Conservation (phyloP, 495 filamentous ascomycete genomes). For the Neurospora sp. region DNA sequence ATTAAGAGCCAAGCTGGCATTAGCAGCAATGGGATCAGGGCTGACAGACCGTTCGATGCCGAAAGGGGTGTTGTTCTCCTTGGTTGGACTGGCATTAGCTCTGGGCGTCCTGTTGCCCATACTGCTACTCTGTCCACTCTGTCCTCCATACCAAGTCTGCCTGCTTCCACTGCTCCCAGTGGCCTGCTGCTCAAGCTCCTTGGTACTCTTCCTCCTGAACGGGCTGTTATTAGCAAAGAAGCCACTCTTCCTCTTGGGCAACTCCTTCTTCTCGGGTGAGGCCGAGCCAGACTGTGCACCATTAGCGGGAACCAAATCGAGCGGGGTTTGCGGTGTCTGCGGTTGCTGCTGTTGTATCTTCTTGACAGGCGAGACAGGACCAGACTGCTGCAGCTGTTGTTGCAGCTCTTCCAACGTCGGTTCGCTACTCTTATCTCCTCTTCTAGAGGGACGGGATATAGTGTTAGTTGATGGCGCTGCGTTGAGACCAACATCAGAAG, state of each 20-base stretch:
- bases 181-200: conserved; percentile 40
- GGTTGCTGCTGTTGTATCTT: conserved; percentile 21
- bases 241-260: conserved; percentile 68
- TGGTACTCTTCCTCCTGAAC: conserved; percentile 89
- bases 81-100: conserved; percentile 9
- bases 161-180: background rate
- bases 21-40: conserved; percentile 86
- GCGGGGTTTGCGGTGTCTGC: conserved; percentile 24
- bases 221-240: conserved; percentile 93
- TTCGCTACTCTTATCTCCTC: conserved; percentile 76
- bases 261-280: conserved; percentile 52
- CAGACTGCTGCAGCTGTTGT: conserved; percentile 42
- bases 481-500: conserved; percentile 48
- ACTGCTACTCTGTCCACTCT: background rate
- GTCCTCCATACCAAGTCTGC: background rate
- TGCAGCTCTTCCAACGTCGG: conserved; percentile 70
- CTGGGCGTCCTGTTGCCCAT: background rate
- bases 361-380: conserved; percentile 49
- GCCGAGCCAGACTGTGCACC: conserved; percentile 12
- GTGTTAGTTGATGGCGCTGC: conserved; percentile 50
- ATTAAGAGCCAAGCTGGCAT: conserved; percentile 90
- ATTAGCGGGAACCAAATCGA: conserved; percentile 9
- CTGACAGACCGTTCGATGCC: conserved; percentile 37
- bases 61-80: conserved; percentile 20
- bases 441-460: conserved; percentile 68